These are phyloP conservation scores for Alternaria viburni DNA, from an alignment of 2,329 filamentous ascomycete genomes.

Conservation along the genomic window DNA sequence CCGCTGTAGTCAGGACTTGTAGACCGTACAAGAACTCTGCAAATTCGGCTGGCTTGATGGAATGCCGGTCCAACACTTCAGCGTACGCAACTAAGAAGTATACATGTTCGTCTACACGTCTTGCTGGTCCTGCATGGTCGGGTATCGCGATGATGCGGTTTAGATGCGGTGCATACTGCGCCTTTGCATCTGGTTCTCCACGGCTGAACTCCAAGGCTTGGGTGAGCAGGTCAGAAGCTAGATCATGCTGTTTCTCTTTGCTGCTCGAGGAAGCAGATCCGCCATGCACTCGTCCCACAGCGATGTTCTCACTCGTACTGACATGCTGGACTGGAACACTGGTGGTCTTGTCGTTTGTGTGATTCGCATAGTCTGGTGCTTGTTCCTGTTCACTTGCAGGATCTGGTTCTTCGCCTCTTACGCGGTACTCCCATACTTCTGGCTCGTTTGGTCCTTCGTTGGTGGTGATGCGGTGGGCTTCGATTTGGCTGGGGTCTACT, in stretches of 20 bases:
- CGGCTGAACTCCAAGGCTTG: constrained; percentile 35
- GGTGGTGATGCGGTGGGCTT: constrained; percentile 31
- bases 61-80: constrained; percentile 36
- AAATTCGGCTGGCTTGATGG: constrained; percentile 38
- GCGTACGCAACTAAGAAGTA: constrained; percentile 41
- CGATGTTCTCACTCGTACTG: constrained; percentile 24
- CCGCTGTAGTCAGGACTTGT: constrained; percentile 33
- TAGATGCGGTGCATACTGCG: constrained; percentile 31
- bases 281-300: constrained; percentile 24
- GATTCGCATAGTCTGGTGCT: constrained; percentile 28
- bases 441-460: constrained; percentile 30
- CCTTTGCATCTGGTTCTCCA: constrained; percentile 31
- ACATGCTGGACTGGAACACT: constrained; percentile 37
- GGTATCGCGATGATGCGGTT: constrained; percentile 36
- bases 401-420: constrained; percentile 26
- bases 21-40: constrained; percentile 43
- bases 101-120: constrained; percentile 14
- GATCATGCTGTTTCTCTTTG: constrained; percentile 1
- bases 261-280: neutral
- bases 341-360: constrained; percentile 20
- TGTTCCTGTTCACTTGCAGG: constrained; percentile 23
- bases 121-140: constrained; percentile 11
- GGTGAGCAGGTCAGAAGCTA: constrained; percentile 20
- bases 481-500: constrained; percentile 34
- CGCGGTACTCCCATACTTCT: constrained; percentile 34